These are phyloP conservation scores for Durusdinium trenchii DNA, from an alignment of 73 alveolate genomes.

Conservation along the genomic window DNA sequence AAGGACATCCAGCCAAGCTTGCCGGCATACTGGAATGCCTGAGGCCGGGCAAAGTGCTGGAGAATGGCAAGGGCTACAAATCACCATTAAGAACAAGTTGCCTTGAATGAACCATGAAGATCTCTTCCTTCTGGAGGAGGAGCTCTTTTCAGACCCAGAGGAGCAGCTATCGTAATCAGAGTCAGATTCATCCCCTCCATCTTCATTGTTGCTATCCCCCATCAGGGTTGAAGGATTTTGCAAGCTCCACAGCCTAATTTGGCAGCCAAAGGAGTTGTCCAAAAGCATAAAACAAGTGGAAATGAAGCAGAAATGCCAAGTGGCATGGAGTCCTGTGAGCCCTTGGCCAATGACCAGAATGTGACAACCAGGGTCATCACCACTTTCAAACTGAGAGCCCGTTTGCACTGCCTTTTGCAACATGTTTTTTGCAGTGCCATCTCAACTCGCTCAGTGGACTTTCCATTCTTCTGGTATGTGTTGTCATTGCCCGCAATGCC, in stretches of 20 bases:
- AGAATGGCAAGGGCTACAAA: not conserved
- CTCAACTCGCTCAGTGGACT: not conserved
- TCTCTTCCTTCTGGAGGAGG: not conserved
- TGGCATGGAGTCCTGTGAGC: conserved; percentile 1
- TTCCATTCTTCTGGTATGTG: not conserved
- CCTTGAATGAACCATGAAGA: conserved; percentile 23
- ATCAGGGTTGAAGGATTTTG: not conserved
- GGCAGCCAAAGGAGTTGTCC: not conserved
- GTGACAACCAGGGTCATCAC: not conserved
- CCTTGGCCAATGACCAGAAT: conserved; percentile 28
- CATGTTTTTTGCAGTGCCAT: not conserved
- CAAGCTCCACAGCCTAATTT: conserved; percentile 6
- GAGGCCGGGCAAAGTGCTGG: not conserved
- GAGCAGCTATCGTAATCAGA: not conserved
- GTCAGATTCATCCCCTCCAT: not conserved
- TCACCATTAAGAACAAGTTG: not conserved
- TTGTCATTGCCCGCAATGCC: not conserved
- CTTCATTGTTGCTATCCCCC: no score
- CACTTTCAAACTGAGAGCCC: not conserved
- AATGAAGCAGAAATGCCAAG: not conserved
- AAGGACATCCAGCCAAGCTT: conserved; percentile 8
- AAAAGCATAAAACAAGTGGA: not conserved
- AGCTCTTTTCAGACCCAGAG: not conserved
- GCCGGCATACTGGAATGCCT: not conserved
- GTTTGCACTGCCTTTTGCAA: conserved; percentile 16